Base-by-base conservation (phyloP, 2,329 filamentous ascomycete species). In the Trichoderma asperellum region DNA sequence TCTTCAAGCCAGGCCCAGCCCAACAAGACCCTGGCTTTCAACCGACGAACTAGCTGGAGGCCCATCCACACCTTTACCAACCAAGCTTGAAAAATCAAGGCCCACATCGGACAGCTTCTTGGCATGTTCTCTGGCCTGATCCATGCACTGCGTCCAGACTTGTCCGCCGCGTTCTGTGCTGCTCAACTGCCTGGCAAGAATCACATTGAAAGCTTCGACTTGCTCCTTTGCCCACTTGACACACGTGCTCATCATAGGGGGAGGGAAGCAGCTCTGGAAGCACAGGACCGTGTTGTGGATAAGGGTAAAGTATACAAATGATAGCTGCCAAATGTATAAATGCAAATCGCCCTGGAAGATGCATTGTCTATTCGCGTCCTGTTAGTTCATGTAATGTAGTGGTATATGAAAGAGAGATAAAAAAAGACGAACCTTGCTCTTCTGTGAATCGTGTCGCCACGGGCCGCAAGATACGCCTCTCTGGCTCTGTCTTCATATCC, bases 161-260 rank as follows among this genome's bases (percentile, higher is more conserved):
- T 88, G 85, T 16, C 91, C 91, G n/a, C 87, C 89, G 61, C 85
- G 86, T 71, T 96, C 91, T 2, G 96, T 92, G 77, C 92, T 94
- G 80, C 93, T 96, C 71, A 99, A 83, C 81, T 98, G 96, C 70
- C 95, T 86, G 43, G 87, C 88, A 47, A 99, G 84, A 62, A 96
- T 89, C 57, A 85, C 86, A 75, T 97, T 98, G 83, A 98, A 98
- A 2, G 89, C 89, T 74, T 97, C 94, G 1, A 98, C 89, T 77
- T 97, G 90, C 74, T 96, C 91, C 80, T 97, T 98, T n/a, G 94
- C 94, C 96, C 96, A 99, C 77, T 95, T 96, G 75, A 99, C 95
- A 75, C 94, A 97, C 0, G 94, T 94, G 75, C 93, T 97, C 87
- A 96, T 96, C 83, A 96, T 93, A 16, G 89, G 85, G 32, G 92